Base-by-base conservation (phyloP, 139 green algal species). In the Zygnema cylindricum region DNA sequence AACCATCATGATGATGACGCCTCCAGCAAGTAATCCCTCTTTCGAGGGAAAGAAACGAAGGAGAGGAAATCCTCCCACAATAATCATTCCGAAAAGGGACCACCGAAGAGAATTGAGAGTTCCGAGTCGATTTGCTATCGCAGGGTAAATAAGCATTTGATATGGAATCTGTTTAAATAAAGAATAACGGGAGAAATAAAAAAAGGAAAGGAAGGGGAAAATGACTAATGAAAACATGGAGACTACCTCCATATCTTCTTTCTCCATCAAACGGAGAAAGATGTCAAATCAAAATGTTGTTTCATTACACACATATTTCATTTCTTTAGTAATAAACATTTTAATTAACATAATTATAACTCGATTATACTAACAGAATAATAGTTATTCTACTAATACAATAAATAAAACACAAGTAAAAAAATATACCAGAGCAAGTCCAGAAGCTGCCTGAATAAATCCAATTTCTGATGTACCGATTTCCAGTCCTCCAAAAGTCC, bases 381-480 rank as follows among this genome's bases (percentile, higher is more conserved):
- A n/a, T n/a, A n/a, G n/a, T n/a, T n/a, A n/a, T n/a, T n/a, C n/a
- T n/a, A n/a, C n/a, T n/a, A n/a, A n/a, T n/a, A n/a, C n/a, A n/a
- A n/a, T n/a, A n/a, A n/a, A n/a, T n/a, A n/a, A n/a, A n/a, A n/a
- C n/a, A n/a, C n/a, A n/a, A n/a, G n/a, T n/a, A n/a, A n/a, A 63
- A 25, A 63, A 16, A 63, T 33, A 2, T 33, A 86, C 43, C 43
- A 86, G 81, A 63, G 81, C 81, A n/a, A 78, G 2, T 3, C 81
- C 81, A 23, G 42, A 41, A 32, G 81, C 81, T 3, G 81, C 75
- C 38, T 86, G 81, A 39, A 69, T 69, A 79, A 86, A 36, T 38
- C 81, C 81, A 25, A 86, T 69, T 39, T 78, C 39, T 39, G 71
- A 78, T 16, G 81, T 86, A 21, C 81, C 81, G 43, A 86, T 79